phyloP scores from a whole-genome alignment of 176 grass and related monocot species.

The Triticum dicoccoides region DNA sequence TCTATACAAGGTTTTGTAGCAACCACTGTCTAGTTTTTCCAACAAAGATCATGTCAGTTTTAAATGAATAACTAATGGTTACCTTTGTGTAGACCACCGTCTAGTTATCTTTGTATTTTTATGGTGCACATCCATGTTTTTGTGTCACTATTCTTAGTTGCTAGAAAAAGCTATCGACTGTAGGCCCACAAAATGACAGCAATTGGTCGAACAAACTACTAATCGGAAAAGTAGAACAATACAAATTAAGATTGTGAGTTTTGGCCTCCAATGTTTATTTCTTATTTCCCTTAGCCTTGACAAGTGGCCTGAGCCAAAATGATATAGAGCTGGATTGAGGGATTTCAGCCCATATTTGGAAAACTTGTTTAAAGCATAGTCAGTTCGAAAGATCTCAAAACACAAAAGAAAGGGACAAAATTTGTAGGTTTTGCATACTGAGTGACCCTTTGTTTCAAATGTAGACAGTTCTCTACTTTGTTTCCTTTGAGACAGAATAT shows the following conservation, averaged over 20 bases:
- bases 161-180: neutral
- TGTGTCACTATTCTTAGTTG: neutral
- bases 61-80: neutral
- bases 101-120: neutral
- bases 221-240: neutral
- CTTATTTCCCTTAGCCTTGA: neutral
- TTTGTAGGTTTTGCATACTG: neutral
- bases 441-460: neutral
- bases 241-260: neutral
- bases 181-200: neutral
- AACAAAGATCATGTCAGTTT: constrained; percentile 3
- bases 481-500: neutral
- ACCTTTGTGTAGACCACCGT: no score
- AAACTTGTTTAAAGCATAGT: neutral
- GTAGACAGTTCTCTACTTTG: neutral
- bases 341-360: neutral
- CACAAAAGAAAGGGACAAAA: neutral
- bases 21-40: neutral
- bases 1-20: neutral
- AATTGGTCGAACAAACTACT: neutral
- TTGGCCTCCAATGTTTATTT: neutral
- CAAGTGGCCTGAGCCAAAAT: neutral
- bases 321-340: neutral
- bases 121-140: neutral
- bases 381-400: neutral